Conservation (phyloP, 2,329 filamentous ascomycete genomes). For the Rhynchosporium secalis region DNA sequence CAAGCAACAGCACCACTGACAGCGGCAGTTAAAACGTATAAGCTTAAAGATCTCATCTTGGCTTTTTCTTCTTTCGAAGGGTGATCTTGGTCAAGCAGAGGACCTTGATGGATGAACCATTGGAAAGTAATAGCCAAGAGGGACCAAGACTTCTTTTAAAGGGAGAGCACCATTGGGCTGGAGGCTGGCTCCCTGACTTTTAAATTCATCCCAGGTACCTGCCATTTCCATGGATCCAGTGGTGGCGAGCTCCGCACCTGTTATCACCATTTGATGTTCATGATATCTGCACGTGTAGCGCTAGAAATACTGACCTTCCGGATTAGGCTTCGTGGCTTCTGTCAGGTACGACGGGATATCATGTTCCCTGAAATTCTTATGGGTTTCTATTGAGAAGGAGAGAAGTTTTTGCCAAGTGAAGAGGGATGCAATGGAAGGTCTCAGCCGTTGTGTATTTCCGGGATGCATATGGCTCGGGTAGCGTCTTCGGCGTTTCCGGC, state of each 20-base stretch:
- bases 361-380: neutral
- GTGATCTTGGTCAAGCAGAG: constrained; percentile 15
- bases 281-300: constrained; percentile 9
- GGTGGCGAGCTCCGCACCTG: constrained; percentile 21
- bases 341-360: constrained; percentile 2
- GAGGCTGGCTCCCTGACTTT: too few species aligned
- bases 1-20: constrained; percentile 41
- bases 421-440: neutral
- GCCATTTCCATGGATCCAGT: neutral
- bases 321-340: constrained; percentile 9
- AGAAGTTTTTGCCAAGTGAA: constrained; percentile 9
- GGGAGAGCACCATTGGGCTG: neutral
- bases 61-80: neutral
- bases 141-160: constrained; percentile 17
- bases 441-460: too few species aligned
- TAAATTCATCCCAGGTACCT: constrained; percentile 12
- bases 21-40: constrained; percentile 27
- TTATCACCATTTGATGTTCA: constrained; percentile 17
- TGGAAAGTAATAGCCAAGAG: neutral
- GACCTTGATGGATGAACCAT: constrained; percentile 11
- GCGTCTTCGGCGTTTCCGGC: neutral
- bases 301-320: constrained; percentile 15
- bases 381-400: constrained; percentile 17
- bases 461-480: neutral
- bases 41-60: constrained; percentile 26